Evolutionary conservation across 139 green algal species (phyloP).

Genomic region (Chlamydomonas asymmetrica): DNA sequence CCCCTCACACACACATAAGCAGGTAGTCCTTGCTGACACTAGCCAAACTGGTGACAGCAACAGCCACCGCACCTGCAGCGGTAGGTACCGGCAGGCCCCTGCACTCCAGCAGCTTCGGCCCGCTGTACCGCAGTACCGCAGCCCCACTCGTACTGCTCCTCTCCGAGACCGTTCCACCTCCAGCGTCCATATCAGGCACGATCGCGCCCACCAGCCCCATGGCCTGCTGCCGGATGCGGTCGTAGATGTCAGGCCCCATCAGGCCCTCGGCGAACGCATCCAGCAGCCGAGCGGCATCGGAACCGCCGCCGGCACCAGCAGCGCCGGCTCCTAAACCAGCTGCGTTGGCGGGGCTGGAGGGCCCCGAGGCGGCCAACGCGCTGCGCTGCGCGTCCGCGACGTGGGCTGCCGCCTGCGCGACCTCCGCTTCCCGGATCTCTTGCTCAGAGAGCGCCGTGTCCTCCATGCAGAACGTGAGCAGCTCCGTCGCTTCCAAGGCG

Average conservation of each 20-base stretch:
- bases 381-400: not conserved
- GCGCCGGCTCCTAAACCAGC: not conserved
- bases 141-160: no score
- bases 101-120: conserved; percentile 26
- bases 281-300: not conserved
- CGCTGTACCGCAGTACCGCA: not conserved
- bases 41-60: conserved; percentile 5
- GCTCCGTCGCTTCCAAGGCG: conserved; percentile 46
- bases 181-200: no score
- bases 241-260: conserved; percentile 22
- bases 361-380: no score
- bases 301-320: not conserved
- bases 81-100: conserved; percentile 49
- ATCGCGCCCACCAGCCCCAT: not conserved
- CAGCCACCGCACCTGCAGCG: conserved; percentile 15
- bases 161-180: no score
- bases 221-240: conserved; percentile 20
- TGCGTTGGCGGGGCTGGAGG: not conserved
- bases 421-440: not conserved
- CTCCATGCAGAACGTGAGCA: conserved; percentile 51
- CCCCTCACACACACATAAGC: no score
- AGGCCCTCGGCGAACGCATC: not conserved
- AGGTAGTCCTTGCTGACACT: no score
- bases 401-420: not conserved
- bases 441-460: conserved; percentile 26